A percentile compares a stretch with the other conserved stretches of the same genome.
Conservation (phyloP, 176 grass and related monocot species). For the Saccharum spontaneum region DNA sequence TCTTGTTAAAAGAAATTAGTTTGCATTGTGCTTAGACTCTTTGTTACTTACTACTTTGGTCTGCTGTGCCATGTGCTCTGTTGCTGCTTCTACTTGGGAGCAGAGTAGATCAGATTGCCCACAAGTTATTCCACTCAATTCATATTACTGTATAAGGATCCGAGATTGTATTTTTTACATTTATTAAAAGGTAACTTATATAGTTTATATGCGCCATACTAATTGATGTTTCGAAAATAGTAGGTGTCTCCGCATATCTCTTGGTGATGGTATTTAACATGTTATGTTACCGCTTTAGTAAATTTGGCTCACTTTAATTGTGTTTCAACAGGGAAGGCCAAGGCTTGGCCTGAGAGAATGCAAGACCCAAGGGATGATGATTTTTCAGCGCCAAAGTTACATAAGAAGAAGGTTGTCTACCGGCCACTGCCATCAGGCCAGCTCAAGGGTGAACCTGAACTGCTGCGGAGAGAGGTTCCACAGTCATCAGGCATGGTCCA, state of each 20-base stretch:
- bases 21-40: neutral
- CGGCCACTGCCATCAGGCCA: conserved; percentile 27
- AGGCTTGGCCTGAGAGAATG: conserved; percentile 35
- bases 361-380: conserved; percentile 57
- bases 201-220: neutral
- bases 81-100: neutral
- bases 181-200: neutral
- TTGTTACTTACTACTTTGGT: neutral
- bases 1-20: neutral
- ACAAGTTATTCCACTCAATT: neutral
- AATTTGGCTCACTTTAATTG: conserved; percentile 11
- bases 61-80: neutral
- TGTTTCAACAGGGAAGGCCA: conserved; percentile 26
- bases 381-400: conserved; percentile 39
- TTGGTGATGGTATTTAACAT: neutral
- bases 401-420: conserved; percentile 55
- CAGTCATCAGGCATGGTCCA: conserved; percentile 35
- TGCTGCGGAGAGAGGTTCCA: conserved; percentile 30
- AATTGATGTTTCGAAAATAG: neutral
- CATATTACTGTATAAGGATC: neutral
- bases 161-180: neutral
- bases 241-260: neutral
- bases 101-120: neutral
- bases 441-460: conserved; percentile 43
- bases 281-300: neutral